These are phyloP conservation scores for Peronospora destructor DNA, from an alignment of 352 stramenopile species.

Conservation along the genomic window DNA sequence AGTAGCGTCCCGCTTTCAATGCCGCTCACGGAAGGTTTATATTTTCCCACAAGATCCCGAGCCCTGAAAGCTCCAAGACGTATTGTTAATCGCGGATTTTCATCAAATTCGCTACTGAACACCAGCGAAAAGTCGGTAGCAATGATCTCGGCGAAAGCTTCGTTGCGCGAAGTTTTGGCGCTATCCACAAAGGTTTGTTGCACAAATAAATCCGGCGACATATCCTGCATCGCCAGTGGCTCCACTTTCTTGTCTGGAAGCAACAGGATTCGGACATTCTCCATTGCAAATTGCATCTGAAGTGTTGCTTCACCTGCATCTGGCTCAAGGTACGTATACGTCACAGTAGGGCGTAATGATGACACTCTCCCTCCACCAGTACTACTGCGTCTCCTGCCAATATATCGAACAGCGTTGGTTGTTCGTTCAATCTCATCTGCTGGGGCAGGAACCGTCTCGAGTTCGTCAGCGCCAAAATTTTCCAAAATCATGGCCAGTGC, in stretches of 20 bases:
- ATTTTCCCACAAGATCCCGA: slow-evolving; percentile 30
- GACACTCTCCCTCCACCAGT: slow-evolving; percentile 10
- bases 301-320: slow-evolving; percentile 69
- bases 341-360: slow-evolving; percentile 52
- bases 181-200: slow-evolving; percentile 5
- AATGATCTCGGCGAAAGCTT: slow-evolving; percentile 26
- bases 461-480: slow-evolving; percentile 68
- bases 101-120: slow-evolving; percentile 36
- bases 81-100: slow-evolving; percentile 38
- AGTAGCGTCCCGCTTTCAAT: slow-evolving; percentile 28
- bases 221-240: background rate
- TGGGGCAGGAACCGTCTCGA: slow-evolving; percentile 23
- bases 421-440: slow-evolving; percentile 1
- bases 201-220: slow-evolving; percentile 9
- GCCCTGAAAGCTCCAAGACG: slow-evolving; percentile 34
- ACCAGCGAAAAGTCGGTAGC: slow-evolving; percentile 31
- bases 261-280: slow-evolving; percentile 42
- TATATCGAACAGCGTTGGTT: slow-evolving; percentile 2
- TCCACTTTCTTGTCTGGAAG: slow-evolving; percentile 23
- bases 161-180: background rate
- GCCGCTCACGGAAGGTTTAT: slow-evolving; percentile 9
- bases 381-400: slow-evolving; percentile 10
- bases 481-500: slow-evolving; percentile 56
- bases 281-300: slow-evolving; percentile 53
- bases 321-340: slow-evolving; percentile 61